Evolutionary conservation across 2,329 filamentous ascomycete genomes (phyloP).

Genomic region (Graphilbum fragrans): DNA sequence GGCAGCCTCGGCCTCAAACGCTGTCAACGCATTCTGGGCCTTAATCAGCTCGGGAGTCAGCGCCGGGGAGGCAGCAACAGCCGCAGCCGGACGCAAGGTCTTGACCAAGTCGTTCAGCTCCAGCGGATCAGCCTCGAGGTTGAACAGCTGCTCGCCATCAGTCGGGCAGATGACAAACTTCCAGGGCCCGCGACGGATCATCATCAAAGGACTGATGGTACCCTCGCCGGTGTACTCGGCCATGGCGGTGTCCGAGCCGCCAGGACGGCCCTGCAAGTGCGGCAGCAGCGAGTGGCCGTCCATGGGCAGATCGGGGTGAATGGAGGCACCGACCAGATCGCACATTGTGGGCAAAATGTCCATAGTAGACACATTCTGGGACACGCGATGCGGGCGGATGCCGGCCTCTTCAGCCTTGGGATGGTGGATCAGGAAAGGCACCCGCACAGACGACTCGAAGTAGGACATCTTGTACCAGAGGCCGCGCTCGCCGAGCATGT

Average conservation of each 20-base stretch:
- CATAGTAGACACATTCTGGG: conserved; percentile 78
- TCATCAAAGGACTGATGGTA: conserved; percentile 78
- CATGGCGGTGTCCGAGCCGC: conserved; percentile 72
- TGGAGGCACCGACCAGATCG: conserved; percentile 63
- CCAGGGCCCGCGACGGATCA: conserved; percentile 83
- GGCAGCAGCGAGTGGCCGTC: conserved; percentile 74
- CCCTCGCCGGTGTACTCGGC: conserved; percentile 94
- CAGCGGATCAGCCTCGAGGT: conserved; percentile 61
- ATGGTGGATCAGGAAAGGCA: conserved; percentile 76
- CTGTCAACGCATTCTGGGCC: conserved; percentile 38
- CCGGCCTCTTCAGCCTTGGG: conserved; percentile 51
- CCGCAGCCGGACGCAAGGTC: conserved; percentile 18
- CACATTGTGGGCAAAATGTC: conserved; percentile 84
- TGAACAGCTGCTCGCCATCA: conserved; percentile 75
- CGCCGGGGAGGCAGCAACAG: conserved; percentile 12
- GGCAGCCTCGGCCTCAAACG: conserved; percentile 62
- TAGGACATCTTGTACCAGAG: conserved; percentile 94
- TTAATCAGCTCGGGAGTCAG: conserved; percentile 14
- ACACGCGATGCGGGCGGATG: conserved; percentile 53
- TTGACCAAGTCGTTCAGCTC: conserved; percentile 65
- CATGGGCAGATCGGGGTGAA: conserved; percentile 63
- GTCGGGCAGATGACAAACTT: conserved; percentile 82
- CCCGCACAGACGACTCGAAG: conserved; percentile 82
- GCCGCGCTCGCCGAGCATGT: conserved; percentile 88
- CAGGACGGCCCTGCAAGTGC: conserved; percentile 49